Conservation (phyloP, 2,329 filamentous ascomycete species). For the Apiospora phragmitis region DNA sequence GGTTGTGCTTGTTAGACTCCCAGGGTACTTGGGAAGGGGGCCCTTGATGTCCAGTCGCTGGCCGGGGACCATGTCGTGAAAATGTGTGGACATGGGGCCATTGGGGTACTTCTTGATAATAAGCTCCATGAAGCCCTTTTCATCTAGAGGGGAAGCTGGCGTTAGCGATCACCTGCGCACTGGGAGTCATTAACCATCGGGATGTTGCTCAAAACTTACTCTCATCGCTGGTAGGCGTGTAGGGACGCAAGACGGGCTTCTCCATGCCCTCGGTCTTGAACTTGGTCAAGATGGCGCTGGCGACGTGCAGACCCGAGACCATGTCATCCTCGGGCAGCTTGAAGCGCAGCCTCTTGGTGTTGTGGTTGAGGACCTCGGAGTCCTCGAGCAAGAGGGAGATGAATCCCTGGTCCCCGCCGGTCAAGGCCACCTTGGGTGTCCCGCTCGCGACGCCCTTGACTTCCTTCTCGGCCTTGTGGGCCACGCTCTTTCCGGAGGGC, state of each 20-base stretch:
- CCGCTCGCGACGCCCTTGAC: conserved; percentile 45
- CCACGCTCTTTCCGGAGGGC: conserved; percentile 44
- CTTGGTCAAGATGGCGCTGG: conserved; percentile 90
- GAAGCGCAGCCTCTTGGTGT: conserved; percentile 92
- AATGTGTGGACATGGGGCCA: conserved; percentile 87
- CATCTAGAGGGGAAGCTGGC: conserved; percentile 48
- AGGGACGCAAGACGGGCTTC: conserved; percentile 87
- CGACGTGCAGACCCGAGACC: conserved; percentile 78
- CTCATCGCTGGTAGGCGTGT: conserved; percentile 90
- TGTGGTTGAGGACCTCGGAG: conserved; percentile 82
- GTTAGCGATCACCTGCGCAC: not conserved
- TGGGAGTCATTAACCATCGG: not conserved
- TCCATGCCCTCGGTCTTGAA: conserved; percentile 80
- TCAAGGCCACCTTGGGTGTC: conserved; percentile 58
- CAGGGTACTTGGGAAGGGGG: conserved; percentile 92
- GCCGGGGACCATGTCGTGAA: conserved; percentile 80
- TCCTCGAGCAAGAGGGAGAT: conserved; percentile 77
- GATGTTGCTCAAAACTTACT: conserved; percentile 45
- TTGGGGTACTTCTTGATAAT: conserved; percentile 89
- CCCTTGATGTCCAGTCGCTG: conserved; percentile 91
- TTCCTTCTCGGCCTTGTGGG: conserved; percentile 58
- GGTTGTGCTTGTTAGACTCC: conserved; percentile 88
- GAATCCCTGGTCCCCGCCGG: conserved; percentile 88
- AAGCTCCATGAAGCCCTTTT: conserved; percentile 80
- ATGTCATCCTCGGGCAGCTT: conserved; percentile 80